These are phyloP conservation scores for Cutaneotrichosporon dermatis DNA, from an alignment of 1,284 basidiomycete species.

Conservation along the genomic window DNA sequence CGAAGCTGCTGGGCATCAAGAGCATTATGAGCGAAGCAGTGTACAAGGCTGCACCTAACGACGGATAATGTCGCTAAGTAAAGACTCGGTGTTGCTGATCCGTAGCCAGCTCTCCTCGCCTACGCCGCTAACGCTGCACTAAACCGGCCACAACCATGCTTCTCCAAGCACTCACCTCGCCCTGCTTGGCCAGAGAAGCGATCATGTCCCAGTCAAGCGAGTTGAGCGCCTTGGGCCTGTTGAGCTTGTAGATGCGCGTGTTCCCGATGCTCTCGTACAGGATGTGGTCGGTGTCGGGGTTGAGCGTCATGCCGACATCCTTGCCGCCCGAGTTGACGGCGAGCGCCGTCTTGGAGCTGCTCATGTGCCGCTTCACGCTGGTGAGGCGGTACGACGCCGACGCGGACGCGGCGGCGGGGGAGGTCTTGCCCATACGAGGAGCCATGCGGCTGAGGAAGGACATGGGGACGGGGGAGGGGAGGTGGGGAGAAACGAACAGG, in stretches of 20 bases:
- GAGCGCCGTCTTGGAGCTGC: conserved; percentile 18
- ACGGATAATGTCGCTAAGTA: too few relatives aligned
- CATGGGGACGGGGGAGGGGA: conserved; percentile 14
- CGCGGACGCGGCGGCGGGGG: conserved; percentile 9
- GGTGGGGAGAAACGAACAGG: not conserved
- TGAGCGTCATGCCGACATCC: conserved; percentile 6
- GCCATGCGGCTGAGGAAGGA: conserved; percentile 22
- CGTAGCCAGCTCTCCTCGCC: too few relatives aligned
- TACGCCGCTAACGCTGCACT: too few relatives aligned
- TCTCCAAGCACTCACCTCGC: conserved; percentile 26
- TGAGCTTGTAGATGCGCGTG: conserved; percentile 49
- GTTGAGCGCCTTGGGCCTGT: conserved; percentile 80
- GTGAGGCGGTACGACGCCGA: conserved; percentile 20
- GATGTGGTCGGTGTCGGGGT: conserved; percentile 20
- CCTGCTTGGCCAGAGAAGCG: conserved; percentile 57
- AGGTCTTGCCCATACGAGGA: conserved; percentile 23
- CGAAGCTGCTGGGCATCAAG: too few relatives aligned
- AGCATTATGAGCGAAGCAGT: too few relatives aligned
- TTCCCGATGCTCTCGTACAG: conserved; percentile 26
- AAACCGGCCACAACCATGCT: too few relatives aligned
- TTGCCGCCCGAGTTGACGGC: conserved; percentile 6
- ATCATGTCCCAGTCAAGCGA: conserved; percentile 84
- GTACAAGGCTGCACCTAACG: too few relatives aligned
- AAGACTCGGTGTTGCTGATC: too few relatives aligned
- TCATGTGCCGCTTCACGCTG: conserved; percentile 33